Conservation (phyloP, 768 basidiomycete species). For the Candolleomyces eurysporus region DNA sequence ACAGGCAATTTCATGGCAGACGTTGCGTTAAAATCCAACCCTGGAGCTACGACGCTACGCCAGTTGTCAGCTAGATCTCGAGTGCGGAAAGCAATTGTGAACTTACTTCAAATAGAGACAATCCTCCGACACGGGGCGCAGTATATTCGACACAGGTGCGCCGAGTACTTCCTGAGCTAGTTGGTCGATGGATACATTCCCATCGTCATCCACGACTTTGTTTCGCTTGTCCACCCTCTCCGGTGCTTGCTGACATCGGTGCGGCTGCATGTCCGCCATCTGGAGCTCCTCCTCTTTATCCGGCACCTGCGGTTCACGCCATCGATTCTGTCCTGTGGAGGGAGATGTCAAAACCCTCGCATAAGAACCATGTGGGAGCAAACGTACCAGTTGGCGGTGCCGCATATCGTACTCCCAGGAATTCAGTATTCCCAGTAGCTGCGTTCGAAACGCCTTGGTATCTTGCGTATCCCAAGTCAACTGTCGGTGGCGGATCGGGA, state of each 20-base stretch:
- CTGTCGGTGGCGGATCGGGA: conserved; percentile 13
- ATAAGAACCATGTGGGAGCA: neutral
- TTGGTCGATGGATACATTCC: neutral
- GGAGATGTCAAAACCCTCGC: neutral
- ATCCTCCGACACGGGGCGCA: conserved; percentile 29
- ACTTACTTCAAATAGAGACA: conserved; percentile 40
- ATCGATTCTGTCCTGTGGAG: conserved; percentile 5
- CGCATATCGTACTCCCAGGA: conserved; percentile 48
- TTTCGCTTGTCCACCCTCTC: neutral
- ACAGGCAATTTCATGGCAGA: conserved; percentile 31
- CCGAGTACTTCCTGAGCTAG: neutral
- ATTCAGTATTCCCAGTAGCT: conserved; percentile 31
- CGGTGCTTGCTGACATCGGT: conserved; percentile 5
- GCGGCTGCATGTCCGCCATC: neutral
- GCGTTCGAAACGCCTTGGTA: conserved; percentile 40
- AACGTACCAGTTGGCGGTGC: conserved; percentile 42
- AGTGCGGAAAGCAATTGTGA: neutral
- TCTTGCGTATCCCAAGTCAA: conserved; percentile 44
- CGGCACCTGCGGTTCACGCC: conserved; percentile 4
- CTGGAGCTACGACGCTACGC: conserved; percentile 35
- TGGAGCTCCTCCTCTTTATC: neutral
- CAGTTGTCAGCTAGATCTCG: neutral
- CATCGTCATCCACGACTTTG: neutral
- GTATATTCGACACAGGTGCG: neutral
- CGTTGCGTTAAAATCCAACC: conserved; percentile 12